Evolutionary conservation across 192 early-diverging fungal species (phyloP), one percentile per base, ranked within the genome.

Genomic region (Cetraspora pellucida): DNA sequence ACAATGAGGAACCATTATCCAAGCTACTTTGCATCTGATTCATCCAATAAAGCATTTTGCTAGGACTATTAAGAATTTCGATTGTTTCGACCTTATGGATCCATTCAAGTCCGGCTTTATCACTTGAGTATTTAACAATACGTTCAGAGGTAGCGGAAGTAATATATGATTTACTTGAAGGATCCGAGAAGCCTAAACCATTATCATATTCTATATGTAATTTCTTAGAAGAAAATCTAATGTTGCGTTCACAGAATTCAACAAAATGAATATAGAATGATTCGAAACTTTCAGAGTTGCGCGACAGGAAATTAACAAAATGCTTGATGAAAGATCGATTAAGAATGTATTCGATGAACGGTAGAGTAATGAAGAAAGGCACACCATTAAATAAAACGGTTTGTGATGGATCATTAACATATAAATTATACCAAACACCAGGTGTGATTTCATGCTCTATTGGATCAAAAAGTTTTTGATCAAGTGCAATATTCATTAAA

Each of bases 61-160:
- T 76, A 28, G 74, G 74, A 44, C 61, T 66, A 27, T 66, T 76
- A 17, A 76, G 21, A n/a, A 76, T 19, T 65, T 66, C 74, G 2
- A 43, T 66, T 21, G 60, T 64, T 25, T 54, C 27, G 37, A 76
- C 43, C 14, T 45, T 27, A n/a, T 17, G 11, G 3, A 50, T 66
- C 74, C 74, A 76, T 66, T 76, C 74, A n/a, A 54, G 9, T 6
- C 47, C 74, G n/a, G 74, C 74, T 54, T 76, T 76, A 31, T 76
- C 74, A 43, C 31, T 66, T 37, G 44, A 13, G 11, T 37, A n/a
- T 46, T 4, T 60, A 43, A 25, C 72, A 60, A 46, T 11, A 4
- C 72, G 9, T 43, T 74, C 43, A 1, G 16, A 9, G 5, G 14
- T 28, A 16, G 23, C 3, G 2, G 28, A 44, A 2, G 52, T 21